A percentile compares a stretch with the other conserved stretches of the same genome.
Evolutionary conservation across 2,329 filamentous ascomycete genomes (phyloP).

Genomic region (Xylogone sp.): DNA sequence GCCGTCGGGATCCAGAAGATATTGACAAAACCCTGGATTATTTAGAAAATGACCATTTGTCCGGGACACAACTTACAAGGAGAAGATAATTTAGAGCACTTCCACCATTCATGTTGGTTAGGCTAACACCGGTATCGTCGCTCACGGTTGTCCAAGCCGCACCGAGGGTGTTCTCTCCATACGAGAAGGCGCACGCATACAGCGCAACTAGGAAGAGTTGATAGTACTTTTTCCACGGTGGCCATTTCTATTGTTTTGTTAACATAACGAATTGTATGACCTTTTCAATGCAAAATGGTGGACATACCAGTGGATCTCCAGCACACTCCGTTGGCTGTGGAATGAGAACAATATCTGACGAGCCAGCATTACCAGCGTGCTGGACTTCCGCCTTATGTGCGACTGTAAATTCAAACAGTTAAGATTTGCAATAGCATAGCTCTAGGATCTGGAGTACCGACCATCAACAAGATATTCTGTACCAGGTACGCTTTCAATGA

Average conservation of each 20-base stretch:
- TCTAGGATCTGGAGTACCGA: neutral
- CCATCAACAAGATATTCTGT: slow-evolving; percentile 1
- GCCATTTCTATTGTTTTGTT: too few relatives aligned
- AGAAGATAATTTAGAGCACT: slow-evolving; percentile 37
- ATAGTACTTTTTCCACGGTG: slow-evolving; percentile 33
- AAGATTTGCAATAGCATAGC: too few relatives aligned
- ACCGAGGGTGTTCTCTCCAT: slow-evolving; percentile 37
- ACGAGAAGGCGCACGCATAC: slow-evolving; percentile 37
- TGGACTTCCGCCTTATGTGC: slow-evolving; percentile 6
- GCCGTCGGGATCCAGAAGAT: slow-evolving; percentile 32
- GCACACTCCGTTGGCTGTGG: slow-evolving; percentile 28
- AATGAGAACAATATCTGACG: slow-evolving; percentile 28
- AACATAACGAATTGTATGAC: slow-evolving; percentile 26
- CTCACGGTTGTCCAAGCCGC: slow-evolving; percentile 38
- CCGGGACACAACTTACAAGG: slow-evolving; percentile 11
- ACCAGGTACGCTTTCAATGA: neutral
- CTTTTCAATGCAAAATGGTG: neutral
- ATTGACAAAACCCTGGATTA: slow-evolving; percentile 31
- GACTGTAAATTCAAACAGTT: neutral
- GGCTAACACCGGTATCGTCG: slow-evolving; percentile 31
- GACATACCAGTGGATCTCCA: slow-evolving; percentile 25
- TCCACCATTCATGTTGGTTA: slow-evolving; percentile 37
- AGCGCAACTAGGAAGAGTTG: slow-evolving; percentile 34
- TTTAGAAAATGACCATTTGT: too few relatives aligned
- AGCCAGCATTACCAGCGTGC: slow-evolving; percentile 20